Conservation (phyloP, 495 filamentous ascomycete genomes). For the Xylaria telfairii region DNA sequence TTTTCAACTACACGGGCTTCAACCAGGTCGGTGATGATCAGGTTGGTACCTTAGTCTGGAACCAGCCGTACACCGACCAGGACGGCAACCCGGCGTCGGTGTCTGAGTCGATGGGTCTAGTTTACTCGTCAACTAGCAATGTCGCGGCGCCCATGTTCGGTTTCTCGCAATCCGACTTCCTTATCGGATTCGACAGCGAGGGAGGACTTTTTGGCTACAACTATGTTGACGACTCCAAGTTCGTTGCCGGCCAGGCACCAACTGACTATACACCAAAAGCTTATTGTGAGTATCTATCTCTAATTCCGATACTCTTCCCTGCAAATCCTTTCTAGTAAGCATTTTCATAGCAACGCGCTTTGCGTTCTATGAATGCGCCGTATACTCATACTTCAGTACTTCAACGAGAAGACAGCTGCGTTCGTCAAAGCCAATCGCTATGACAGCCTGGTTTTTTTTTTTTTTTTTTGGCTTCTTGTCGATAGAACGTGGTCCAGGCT, state of each 20-base stretch:
- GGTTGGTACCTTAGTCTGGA: slow-evolving; percentile 50
- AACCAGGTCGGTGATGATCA: slow-evolving; percentile 30
- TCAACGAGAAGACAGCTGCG: neutral
- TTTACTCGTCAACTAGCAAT: slow-evolving; percentile 53
- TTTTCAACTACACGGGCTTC: slow-evolving; percentile 50
- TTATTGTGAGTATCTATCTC: slow-evolving; percentile 27
- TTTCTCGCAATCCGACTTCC: slow-evolving; percentile 16
- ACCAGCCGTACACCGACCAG: slow-evolving; percentile 37
- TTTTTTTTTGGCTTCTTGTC: neutral
- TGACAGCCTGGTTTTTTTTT: neutral
- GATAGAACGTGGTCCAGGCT: neutral
- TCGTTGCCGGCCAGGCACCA: slow-evolving; percentile 27
- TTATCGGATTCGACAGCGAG: slow-evolving; percentile 54
- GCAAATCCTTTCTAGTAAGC: neutral
- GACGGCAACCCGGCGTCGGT: slow-evolving; percentile 39
- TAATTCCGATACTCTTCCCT: neutral
- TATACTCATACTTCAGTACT: neutral
- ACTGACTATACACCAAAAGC: slow-evolving; percentile 21
- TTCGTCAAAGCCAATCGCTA: neutral
- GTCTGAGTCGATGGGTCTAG: slow-evolving; percentile 48
- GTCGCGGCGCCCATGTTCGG: slow-evolving; percentile 57
- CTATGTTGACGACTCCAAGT: slow-evolving; percentile 52
- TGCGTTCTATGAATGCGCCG: neutral
- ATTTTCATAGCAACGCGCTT: neutral
- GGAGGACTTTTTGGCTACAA: slow-evolving; percentile 49